phyloP scores from a whole-genome alignment of 2,329 filamentous ascomycete species.

The Purpureocillium takamizusanense region DNA sequence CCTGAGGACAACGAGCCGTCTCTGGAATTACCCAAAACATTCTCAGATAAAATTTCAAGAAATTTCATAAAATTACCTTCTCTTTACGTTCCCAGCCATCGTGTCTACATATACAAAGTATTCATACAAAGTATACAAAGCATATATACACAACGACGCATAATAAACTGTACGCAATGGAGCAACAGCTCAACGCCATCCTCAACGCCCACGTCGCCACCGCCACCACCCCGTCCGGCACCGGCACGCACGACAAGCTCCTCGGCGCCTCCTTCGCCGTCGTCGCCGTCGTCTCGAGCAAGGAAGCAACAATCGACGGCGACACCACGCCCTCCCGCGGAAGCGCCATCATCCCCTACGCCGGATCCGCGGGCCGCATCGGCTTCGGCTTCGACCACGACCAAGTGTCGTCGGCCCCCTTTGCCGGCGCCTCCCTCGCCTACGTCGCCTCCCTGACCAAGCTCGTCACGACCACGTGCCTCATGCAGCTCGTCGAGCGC shows the following conservation, averaged over 20 bases:
- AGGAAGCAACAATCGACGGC: neutral
- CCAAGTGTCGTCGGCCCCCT: slow-evolving; percentile 20
- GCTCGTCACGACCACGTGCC: slow-evolving; percentile 24
- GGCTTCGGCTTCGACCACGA: slow-evolving; percentile 16
- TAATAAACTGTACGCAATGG: no score
- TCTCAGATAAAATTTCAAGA: no score
- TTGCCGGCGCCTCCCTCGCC: slow-evolving; percentile 21
- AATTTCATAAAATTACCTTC: no score
- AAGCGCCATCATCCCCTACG: slow-evolving; percentile 21
- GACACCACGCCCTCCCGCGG: neutral
- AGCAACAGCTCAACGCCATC: slow-evolving; percentile 15
- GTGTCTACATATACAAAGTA: no score
- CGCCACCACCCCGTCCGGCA: no score
- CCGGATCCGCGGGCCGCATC: slow-evolving; percentile 25
- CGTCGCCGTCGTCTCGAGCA: slow-evolving; percentile 11
- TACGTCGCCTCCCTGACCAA: slow-evolving; percentile 35
- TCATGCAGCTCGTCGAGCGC: slow-evolving; percentile 31
- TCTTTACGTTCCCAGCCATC: no score
- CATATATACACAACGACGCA: neutral
- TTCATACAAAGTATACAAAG: no score
- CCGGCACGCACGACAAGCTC: slow-evolving; percentile 21
- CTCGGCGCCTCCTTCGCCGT: slow-evolving; percentile 27
- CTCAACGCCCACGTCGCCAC: slow-evolving; percentile 18
- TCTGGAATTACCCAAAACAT: no score
- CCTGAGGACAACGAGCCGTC: no score